Evolutionary conservation across 768 basidiomycete species (phyloP).

Genomic region (Dacryopinax spathularia): DNA sequence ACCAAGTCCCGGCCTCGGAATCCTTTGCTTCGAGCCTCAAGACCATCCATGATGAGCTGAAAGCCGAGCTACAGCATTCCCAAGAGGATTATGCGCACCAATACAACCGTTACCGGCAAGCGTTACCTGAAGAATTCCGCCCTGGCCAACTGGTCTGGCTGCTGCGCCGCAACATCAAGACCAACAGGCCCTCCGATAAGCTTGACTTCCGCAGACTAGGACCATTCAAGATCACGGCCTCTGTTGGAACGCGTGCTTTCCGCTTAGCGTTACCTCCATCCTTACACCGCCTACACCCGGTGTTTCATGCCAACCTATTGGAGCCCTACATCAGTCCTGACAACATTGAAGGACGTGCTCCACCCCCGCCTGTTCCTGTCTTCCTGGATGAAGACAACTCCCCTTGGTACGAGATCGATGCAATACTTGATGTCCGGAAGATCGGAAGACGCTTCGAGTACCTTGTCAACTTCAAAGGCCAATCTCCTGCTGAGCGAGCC

Average conservation of each 20-base stretch:
- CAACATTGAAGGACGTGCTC: background rate
- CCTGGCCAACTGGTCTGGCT: conserved; percentile 9
- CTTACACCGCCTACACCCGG: background rate
- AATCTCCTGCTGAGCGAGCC: too few species aligned
- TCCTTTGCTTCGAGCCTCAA: background rate
- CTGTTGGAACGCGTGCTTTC: background rate
- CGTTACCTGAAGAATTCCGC: conserved; percentile 7
- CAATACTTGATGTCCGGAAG: too few species aligned
- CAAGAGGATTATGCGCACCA: background rate
- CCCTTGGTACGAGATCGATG: too few species aligned
- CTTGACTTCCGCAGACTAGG: conserved; percentile 6
- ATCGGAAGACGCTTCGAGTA: too few species aligned
- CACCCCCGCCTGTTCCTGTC: background rate
- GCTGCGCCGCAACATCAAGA: conserved; percentile 9
- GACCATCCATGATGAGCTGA: background rate
- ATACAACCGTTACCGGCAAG: background rate
- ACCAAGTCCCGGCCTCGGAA: conserved; percentile 4
- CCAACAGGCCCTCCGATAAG: conserved; percentile 8
- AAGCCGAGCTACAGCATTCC: background rate
- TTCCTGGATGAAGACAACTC: too few species aligned
- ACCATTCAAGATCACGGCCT: conserved; percentile 2
- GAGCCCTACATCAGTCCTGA: background rate
- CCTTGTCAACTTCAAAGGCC: too few species aligned
- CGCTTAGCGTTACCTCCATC: background rate
- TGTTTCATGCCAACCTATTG: conserved; percentile 1